Evolutionary conservation across 768 basidiomycete genomes (phyloP), one percentile per base, ranked within the genome.

Genomic region (Russula lepida): DNA sequence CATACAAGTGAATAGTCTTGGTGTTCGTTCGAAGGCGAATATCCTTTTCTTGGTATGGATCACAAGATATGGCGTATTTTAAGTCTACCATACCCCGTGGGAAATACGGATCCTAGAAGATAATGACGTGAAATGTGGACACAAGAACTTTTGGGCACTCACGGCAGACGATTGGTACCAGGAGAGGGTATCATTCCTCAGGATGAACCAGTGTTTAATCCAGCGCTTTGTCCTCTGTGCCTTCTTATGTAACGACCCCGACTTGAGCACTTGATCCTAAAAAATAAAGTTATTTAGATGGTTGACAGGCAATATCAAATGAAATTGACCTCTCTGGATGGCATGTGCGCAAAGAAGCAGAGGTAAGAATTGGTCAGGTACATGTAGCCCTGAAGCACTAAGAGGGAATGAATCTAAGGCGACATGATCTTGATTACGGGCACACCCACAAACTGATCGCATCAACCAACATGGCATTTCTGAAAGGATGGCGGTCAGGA

Each of bases 331-430:
- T 95, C 93, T 76, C 86, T 80, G 32, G 85, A 79, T 19, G 92
- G 92, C 85, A 95, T 88, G 71, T 92, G 92, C 2, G 92, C 92
- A 72, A 95, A 99, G 77, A 99, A 99, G 75, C 95, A 98, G 21
- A 98, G 73, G 71, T 95, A 89, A 12, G 88, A 84, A 67, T 90
- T 90, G 1, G 95, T 98, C 52, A 98, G 78, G 72, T 95, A 99
- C 83, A 99, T 91, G 71, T 95, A 98, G 2, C 95, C 95, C 74
- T 99, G 95, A 33, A 99, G 79, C 64, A 98, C 92, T 90, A 71
- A 35, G 19, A 51, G 63, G 43, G 23, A 11, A n/a, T 59, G 9
- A 54, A 27, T 62, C 62, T 17, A 61, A 54, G 35, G 25, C 66
- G 21, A 11, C 27, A n/a, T 5, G 44, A 4, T 54, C n/a, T 21